A percentile compares a stretch with the other conserved stretches of the same genome.
These are phyloP conservation scores for Linnemannia zychae DNA, from an alignment of 192 early-diverging fungal genomes.

Conservation along the genomic window DNA sequence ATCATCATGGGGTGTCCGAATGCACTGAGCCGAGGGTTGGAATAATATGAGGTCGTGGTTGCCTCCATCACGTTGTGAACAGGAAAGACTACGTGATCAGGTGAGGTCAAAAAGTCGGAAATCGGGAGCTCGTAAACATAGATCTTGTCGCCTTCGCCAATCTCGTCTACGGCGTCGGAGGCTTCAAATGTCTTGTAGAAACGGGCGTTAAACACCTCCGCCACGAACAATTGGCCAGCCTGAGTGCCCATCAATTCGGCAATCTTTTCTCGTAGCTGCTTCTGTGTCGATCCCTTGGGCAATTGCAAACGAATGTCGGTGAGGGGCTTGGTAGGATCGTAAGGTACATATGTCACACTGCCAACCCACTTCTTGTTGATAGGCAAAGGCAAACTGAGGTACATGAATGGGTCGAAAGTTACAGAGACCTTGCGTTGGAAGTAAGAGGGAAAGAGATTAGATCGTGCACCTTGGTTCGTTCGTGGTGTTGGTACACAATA, in stretches of 20 bases:
- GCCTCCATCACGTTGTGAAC: conserved; percentile 32
- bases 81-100: conserved; percentile 47
- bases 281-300: conserved; percentile 74
- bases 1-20: conserved; percentile 64
- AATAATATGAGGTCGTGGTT: conserved; percentile 10
- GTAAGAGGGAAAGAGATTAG: conserved; percentile 40
- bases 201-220: conserved; percentile 66
- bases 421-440: conserved; percentile 83
- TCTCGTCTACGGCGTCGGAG: conserved; percentile 59
- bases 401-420: conserved; percentile 94
- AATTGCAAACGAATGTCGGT: conserved; percentile 67
- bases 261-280: conserved; percentile 70
- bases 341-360: conserved; percentile 67
- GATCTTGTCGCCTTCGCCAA: conserved; percentile 35
- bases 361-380: conserved; percentile 57
- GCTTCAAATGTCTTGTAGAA: conserved; percentile 70
- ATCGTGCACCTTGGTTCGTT: not conserved
- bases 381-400: conserved; percentile 92
- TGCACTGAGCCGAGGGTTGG: not conserved
- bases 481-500: not conserved
- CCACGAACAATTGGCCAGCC: conserved; percentile 57
- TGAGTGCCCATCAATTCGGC: conserved; percentile 66
- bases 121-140: conserved; percentile 44
- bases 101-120: conserved; percentile 36
- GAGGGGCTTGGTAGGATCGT: conserved; percentile 56